Conservation (phyloP, 352 stramenopile genomes). For the Phytophthora lateralis region DNA sequence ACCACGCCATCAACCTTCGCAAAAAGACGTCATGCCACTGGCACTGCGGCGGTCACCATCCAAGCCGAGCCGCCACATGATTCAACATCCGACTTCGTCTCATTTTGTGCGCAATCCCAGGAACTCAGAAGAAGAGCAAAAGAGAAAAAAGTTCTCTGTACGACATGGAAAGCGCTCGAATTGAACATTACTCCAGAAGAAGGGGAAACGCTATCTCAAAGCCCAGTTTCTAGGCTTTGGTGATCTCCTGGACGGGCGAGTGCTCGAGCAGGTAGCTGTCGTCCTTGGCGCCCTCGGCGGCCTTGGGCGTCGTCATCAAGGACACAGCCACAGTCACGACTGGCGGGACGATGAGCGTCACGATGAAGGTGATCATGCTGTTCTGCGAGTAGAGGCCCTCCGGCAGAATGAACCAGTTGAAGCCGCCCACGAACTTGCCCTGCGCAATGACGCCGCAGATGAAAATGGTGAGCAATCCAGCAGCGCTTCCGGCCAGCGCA, state of each 20-base stretch:
- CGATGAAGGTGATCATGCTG: constrained; percentile 86
- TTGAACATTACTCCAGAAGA: background rate
- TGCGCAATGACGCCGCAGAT: constrained; percentile 53
- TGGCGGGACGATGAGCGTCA: constrained; percentile 64
- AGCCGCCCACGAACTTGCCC: constrained; percentile 70
- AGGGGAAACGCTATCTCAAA: background rate
- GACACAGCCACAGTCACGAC: constrained; percentile 63
- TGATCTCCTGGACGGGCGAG: constrained; percentile 14
- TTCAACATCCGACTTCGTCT: background rate
- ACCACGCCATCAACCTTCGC: background rate
- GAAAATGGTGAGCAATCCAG: constrained; percentile 69
- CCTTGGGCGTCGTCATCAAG: constrained; percentile 41
- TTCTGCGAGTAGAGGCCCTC: constrained; percentile 79
- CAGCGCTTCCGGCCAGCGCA: constrained; percentile 47
- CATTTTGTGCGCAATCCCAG: background rate
- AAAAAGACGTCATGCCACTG: background rate
- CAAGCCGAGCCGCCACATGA: background rate
- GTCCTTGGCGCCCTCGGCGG: constrained; percentile 18
- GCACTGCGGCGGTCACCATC: background rate
- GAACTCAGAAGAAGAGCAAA: background rate
- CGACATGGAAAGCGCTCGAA: too few relatives aligned
- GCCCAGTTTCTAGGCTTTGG: background rate
- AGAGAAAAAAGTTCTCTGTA: background rate
- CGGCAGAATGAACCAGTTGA: constrained; percentile 78
- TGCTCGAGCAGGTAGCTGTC: constrained; percentile 23